Conservation (phyloP, 1,284 basidiomycete genomes). For the Puccinia novopanici region DNA sequence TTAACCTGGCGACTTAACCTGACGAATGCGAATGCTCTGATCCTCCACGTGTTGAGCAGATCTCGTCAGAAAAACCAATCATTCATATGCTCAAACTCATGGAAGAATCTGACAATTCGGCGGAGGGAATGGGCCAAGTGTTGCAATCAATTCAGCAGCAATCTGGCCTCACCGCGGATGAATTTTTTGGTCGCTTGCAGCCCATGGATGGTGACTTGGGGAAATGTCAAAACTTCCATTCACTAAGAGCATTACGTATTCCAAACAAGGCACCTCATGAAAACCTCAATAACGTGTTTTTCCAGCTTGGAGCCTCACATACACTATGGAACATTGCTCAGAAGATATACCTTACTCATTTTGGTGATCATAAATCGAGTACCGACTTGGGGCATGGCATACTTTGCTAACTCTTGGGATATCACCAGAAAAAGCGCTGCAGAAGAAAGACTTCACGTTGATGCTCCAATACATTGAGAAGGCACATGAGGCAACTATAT, state of each 20-base stretch:
- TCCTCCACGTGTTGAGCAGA: no score
- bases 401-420: neutral
- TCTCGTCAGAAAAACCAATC: neutral
- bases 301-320: neutral
- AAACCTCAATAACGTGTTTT: neutral
- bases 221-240: neutral
- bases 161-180: neutral
- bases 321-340: neutral
- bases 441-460: neutral
- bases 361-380: neutral
- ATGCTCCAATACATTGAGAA: neutral
- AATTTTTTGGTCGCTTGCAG: neutral
- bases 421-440: neutral
- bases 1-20: no score
- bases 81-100: neutral
- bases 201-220: no score
- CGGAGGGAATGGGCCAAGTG: neutral
- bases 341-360: neutral
- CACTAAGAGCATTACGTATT: neutral
- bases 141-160: neutral
- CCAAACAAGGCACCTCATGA: neutral
- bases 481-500: neutral
- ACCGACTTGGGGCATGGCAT: neutral
- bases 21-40: no score
- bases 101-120: neutral